phyloP scores from a whole-genome alignment of 1,284 basidiomycete genomes.

The Rhodotorula sp. region DNA sequence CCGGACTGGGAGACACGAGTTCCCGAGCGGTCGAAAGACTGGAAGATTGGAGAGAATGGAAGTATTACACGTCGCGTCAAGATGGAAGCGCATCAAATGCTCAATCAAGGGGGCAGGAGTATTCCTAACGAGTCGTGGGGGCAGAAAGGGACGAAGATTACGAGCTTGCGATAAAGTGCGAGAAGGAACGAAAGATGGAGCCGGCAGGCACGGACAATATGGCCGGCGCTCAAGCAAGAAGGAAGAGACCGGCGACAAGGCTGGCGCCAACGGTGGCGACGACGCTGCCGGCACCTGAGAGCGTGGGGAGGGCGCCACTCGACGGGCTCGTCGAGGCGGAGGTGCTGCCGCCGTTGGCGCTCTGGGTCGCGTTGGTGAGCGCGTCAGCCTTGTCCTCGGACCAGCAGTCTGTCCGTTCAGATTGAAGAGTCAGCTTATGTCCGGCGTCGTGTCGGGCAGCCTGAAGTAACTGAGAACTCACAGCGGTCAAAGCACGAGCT shows the following conservation, averaged over 20 bases:
- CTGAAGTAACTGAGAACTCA: neutral
- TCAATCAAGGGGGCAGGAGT: no score
- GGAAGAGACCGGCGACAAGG: neutral
- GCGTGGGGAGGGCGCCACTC: neutral
- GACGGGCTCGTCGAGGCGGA: neutral
- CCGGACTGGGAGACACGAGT: no score
- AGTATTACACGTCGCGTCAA: no score
- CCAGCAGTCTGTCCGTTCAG: constrained; percentile 22
- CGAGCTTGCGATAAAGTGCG: no score
- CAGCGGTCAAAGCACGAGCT: constrained; percentile 49
- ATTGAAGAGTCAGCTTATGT: neutral
- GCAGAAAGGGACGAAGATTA: no score
- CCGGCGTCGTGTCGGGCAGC: neutral
- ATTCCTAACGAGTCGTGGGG: no score
- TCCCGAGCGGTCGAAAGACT: no score
- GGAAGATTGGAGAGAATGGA: no score
- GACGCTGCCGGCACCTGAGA: neutral
- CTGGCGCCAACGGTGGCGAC: neutral
- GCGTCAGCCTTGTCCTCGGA: constrained; percentile 2
- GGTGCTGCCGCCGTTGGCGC: constrained; percentile 3
- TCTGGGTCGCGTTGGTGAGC: constrained; percentile 24
- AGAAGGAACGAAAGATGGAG: no score
- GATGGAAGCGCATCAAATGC: no score
- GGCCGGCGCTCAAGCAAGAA: constrained; percentile 3
- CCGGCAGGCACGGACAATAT: no score